These are phyloP conservation scores for Lipomyces starkeyi DNA, from an alignment of 805 yeast species.

Conservation along the genomic window DNA sequence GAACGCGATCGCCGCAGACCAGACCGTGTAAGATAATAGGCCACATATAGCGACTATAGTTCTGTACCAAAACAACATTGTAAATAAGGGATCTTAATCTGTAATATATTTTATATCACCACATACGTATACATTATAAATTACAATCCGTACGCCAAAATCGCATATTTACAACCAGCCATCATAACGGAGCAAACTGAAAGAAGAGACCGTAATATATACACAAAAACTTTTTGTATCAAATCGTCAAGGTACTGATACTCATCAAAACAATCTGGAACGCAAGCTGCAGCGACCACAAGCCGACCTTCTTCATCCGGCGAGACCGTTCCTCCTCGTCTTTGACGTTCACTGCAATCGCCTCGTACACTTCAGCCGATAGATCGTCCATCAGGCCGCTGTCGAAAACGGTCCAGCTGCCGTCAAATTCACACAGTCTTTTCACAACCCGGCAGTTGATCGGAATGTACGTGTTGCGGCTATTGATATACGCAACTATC, in stretches of 20 bases:
- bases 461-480: conserved; percentile 87
- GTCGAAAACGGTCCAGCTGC: conserved; percentile 96
- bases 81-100: neutral
- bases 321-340: conserved; percentile 80
- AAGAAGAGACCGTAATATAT: neutral
- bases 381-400: conserved; percentile 89
- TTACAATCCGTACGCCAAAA: neutral
- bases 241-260: conserved; percentile 35
- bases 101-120: conserved; percentile 3
- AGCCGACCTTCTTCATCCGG: conserved; percentile 81
- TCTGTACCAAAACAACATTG: no score
- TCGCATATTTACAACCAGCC: neutral
- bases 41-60: neutral
- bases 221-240: neutral
- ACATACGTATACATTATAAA: neutral
- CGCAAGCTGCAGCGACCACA: conserved; percentile 88
- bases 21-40: neutral
- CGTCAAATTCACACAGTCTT: conserved; percentile 81
- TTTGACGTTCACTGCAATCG: conserved; percentile 84
- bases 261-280: conserved; percentile 75
- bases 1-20: neutral
- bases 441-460: conserved; percentile 82
- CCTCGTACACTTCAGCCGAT: conserved; percentile 86
- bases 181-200: neutral
- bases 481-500: conserved; percentile 92